Evolutionary conservation across 2,329 filamentous ascomycete genomes (phyloP).

Genomic region (Pseudogymnoascus sp.): DNA sequence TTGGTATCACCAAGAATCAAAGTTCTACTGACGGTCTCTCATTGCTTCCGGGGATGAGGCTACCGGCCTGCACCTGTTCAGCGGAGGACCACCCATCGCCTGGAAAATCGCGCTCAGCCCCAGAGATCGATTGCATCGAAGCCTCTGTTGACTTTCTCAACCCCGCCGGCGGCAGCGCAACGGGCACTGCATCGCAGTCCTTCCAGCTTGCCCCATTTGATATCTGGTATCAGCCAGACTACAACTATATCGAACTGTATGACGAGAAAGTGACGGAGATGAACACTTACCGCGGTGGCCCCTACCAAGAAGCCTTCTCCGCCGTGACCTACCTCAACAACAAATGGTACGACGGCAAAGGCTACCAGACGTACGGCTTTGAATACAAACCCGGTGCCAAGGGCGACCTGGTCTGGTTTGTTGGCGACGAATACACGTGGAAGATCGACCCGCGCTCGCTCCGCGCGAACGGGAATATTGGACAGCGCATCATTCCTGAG

Average conservation of each 20-base stretch:
- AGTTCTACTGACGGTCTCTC: constrained; percentile 60
- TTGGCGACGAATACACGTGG: constrained; percentile 59
- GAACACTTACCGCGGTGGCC: constrained; percentile 54
- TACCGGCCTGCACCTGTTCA: constrained; percentile 61
- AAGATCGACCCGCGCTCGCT: constrained; percentile 52
- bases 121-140: constrained; percentile 67
- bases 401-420: constrained; percentile 62
- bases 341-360: constrained; percentile 58
- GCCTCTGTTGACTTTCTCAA: constrained; percentile 42
- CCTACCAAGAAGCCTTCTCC: constrained; percentile 57
- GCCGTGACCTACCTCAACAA: constrained; percentile 55
- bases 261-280: constrained; percentile 49
- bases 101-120: constrained; percentile 58
- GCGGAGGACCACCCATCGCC: constrained; percentile 58
- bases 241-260: constrained; percentile 59
- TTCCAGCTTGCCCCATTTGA: constrained; percentile 64
- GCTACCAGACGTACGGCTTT: constrained; percentile 56
- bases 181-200: constrained; percentile 59
- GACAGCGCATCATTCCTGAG: constrained; percentile 55
- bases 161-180: constrained; percentile 39
- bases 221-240: constrained; percentile 60
- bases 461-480: constrained; percentile 63
- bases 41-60: constrained; percentile 60
- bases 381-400: constrained; percentile 54
- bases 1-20: constrained; percentile 65